Evolutionary conservation across 2,329 filamentous ascomycete species (phyloP).

Genomic region (Exophiala alcalophila): DNA sequence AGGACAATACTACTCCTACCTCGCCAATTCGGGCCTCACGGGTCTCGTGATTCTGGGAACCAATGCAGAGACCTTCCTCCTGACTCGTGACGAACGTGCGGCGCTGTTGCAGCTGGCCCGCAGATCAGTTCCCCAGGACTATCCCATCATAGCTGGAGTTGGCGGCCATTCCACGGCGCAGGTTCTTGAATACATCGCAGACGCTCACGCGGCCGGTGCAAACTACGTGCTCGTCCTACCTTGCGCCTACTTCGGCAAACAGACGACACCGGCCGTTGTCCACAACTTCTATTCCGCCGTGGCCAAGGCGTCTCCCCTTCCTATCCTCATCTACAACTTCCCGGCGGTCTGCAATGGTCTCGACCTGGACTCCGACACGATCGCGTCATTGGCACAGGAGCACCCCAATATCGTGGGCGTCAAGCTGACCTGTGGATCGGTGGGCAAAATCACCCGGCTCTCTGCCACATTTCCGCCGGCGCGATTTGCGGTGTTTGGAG

Average conservation of each 20-base stretch:
- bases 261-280: conserved; percentile 56
- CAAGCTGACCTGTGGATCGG: conserved; percentile 63
- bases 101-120: conserved; percentile 56
- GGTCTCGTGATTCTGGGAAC: conserved; percentile 55
- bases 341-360: conserved; percentile 65
- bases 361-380: conserved; percentile 63
- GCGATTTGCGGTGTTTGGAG: conserved; percentile 66
- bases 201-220: conserved; percentile 60
- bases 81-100: conserved; percentile 57
- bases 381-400: conserved; percentile 52
- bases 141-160: conserved; percentile 61
- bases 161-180: conserved; percentile 63
- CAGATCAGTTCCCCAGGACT: conserved; percentile 46
- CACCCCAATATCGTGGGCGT: conserved; percentile 59
- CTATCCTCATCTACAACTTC: conserved; percentile 66
- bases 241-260: conserved; percentile 63
- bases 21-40: conserved; percentile 49
- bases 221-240: conserved; percentile 62
- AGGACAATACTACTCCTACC: conserved; percentile 51
- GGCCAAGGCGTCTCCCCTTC: conserved; percentile 50
- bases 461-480: conserved; percentile 51
- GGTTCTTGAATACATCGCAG: conserved; percentile 56
- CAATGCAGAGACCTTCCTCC: conserved; percentile 55
- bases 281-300: conserved; percentile 59
- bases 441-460: conserved; percentile 58